Percentiles rank a stretch among this genome's conserved stretches.
Evolutionary conservation across 768 basidiomycete genomes (phyloP).

Genomic region (Trametes coccinea): DNA sequence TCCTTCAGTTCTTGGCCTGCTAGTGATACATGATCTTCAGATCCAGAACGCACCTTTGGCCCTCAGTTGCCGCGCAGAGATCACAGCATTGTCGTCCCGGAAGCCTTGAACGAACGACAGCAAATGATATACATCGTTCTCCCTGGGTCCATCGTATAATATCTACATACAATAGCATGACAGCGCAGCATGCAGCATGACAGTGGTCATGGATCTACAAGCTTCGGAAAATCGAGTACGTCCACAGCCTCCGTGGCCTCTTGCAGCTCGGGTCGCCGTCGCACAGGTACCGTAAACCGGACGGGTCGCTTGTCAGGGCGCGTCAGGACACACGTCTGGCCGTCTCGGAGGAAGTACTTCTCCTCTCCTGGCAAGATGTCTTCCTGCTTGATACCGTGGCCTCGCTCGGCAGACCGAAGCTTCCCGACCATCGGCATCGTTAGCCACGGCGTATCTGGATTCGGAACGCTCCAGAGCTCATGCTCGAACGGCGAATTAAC

Average conservation of each 20-base stretch:
- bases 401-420: neutral
- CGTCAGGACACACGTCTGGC: neutral
- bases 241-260: neutral
- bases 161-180: neutral
- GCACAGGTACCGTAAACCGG: neutral
- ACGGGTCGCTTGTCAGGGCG: neutral
- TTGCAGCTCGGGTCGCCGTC: neutral
- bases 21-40: too few relatives aligned
- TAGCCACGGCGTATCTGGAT: neutral
- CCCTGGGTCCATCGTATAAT: too few relatives aligned
- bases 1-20: too few relatives aligned
- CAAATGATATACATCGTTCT: too few relatives aligned
- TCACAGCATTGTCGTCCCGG: too few relatives aligned
- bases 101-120: too few relatives aligned
- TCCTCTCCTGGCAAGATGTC: conserved; percentile 4
- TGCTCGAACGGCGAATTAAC: conserved; percentile 5
- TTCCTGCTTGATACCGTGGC: neutral
- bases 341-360: conserved; percentile 1
- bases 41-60: too few relatives aligned
- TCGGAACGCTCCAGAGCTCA: neutral
- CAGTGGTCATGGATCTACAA: neutral
- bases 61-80: too few relatives aligned
- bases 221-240: neutral
- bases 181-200: too few relatives aligned
- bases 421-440: neutral